phyloP scores from a whole-genome alignment of 495 filamentous ascomycete species.

The Penicillium cosmopolitanum region DNA sequence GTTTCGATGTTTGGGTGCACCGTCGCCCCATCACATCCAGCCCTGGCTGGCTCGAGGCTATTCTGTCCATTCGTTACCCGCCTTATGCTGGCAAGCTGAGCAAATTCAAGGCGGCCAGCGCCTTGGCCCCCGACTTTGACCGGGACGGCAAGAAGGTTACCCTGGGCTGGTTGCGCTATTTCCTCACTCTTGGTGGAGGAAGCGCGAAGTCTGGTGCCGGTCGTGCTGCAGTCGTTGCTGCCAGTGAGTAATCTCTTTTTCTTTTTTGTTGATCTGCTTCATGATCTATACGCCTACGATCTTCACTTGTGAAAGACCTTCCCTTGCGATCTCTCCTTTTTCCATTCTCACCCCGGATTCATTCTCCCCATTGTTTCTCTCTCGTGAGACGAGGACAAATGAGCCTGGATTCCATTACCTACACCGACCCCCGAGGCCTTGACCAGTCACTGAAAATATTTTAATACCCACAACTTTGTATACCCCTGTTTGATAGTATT shows the following conservation, averaged over 20 bases:
- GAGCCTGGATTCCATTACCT: neutral
- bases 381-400: slow-evolving; percentile 11
- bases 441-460: neutral
- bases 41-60: slow-evolving; percentile 77
- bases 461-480: slow-evolving; percentile 5
- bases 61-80: slow-evolving; percentile 79
- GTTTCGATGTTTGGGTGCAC: slow-evolving; percentile 86
- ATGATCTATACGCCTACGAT: slow-evolving; percentile 15
- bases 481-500: neutral
- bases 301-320: slow-evolving; percentile 4
- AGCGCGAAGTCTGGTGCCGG: slow-evolving; percentile 43
- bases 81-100: slow-evolving; percentile 70
- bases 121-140: slow-evolving; percentile 78
- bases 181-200: slow-evolving; percentile 51
- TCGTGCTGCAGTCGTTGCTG: slow-evolving; percentile 46
- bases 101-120: slow-evolving; percentile 59
- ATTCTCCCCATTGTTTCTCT: slow-evolving; percentile 13
- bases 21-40: slow-evolving; percentile 73
- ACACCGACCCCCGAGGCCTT: neutral
- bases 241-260: slow-evolving; percentile 44
- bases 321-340: slow-evolving; percentile 8
- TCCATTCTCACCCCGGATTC: slow-evolving; percentile 2
- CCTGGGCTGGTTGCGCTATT: slow-evolving; percentile 47
- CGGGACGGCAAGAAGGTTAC: slow-evolving; percentile 66
- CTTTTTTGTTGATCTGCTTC: slow-evolving; percentile 2